phyloP scores from a whole-genome alignment of 192 early-diverging fungal species.

The Coemansia umbellata region DNA sequence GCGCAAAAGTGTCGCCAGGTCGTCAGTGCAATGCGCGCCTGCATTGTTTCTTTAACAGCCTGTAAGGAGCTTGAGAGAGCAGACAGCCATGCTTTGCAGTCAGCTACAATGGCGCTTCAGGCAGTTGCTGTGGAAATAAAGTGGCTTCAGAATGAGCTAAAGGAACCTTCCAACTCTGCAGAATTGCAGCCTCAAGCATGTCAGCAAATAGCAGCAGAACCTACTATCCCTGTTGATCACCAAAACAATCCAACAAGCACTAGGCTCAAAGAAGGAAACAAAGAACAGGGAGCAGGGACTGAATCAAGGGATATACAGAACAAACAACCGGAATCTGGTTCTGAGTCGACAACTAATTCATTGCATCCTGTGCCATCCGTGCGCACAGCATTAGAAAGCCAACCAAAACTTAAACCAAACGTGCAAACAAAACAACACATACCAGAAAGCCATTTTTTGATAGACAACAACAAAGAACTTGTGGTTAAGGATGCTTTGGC shows the following conservation, averaged over 20 bases:
- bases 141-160: not conserved
- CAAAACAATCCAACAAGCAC: not conserved
- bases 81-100: slow-evolving; percentile 2
- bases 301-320: not conserved
- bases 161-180: not conserved
- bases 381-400: not conserved
- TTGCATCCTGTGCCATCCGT: not conserved
- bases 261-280: not conserved
- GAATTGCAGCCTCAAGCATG: not conserved
- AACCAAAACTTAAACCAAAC: not conserved
- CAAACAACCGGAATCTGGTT: slow-evolving; percentile 4
- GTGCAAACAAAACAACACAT: not conserved
- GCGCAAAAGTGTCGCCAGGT: slow-evolving; percentile 18
- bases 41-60: slow-evolving; percentile 11
- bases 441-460: not conserved
- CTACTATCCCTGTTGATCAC: not conserved
- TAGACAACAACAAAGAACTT: not conserved
- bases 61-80: slow-evolving; percentile 2
- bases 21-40: slow-evolving; percentile 19
- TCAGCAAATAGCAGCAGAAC: not conserved
- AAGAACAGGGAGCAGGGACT: not conserved
- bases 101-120: slow-evolving; percentile 11
- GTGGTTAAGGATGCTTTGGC: slow-evolving; percentile 11
- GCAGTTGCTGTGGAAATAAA: slow-evolving; percentile 5
- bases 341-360: slow-evolving; percentile 4